These are phyloP conservation scores for Ophiostoma triangulosporum DNA, from an alignment of 2,329 filamentous ascomycete species.

Conservation along the genomic window DNA sequence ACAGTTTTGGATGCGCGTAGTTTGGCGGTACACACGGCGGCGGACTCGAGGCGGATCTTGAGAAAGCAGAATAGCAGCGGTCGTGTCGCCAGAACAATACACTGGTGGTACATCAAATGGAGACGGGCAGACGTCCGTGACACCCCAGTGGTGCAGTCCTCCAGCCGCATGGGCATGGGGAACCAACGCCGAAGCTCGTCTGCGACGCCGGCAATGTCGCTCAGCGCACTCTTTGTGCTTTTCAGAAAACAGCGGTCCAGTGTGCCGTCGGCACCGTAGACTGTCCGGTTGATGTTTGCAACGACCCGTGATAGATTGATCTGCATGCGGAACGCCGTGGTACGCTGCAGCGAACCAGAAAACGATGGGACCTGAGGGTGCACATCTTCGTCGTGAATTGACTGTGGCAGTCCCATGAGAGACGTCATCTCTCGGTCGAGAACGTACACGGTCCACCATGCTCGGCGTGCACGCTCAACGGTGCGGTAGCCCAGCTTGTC, in stretches of 20 bases:
- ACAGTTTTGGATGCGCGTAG: background rate
- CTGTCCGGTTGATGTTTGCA: slow-evolving; percentile 1
- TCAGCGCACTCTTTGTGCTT: background rate
- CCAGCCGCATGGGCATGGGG: background rate
- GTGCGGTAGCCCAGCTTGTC: background rate
- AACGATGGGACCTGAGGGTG: background rate
- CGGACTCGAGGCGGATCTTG: background rate
- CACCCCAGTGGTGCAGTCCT: background rate
- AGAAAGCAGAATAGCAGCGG: background rate
- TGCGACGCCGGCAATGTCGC: background rate
- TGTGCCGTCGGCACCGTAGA: background rate
- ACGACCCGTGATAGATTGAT: background rate
- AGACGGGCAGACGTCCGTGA: background rate
- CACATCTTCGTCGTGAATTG: background rate
- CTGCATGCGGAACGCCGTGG: background rate
- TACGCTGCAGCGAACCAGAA: background rate
- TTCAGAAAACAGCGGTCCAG: background rate
- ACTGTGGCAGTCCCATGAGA: background rate
- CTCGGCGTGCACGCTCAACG: background rate
- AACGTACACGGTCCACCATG: slow-evolving; percentile 1
- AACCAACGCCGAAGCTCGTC: background rate
- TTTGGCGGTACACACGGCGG: background rate
- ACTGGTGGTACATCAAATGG: slow-evolving; percentile 3
- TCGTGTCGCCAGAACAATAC: background rate
- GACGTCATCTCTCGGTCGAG: slow-evolving; percentile 1